Evolutionary conservation across 208 protist genomes (phyloP).

Genomic region (Borovskyia barvae): DNA sequence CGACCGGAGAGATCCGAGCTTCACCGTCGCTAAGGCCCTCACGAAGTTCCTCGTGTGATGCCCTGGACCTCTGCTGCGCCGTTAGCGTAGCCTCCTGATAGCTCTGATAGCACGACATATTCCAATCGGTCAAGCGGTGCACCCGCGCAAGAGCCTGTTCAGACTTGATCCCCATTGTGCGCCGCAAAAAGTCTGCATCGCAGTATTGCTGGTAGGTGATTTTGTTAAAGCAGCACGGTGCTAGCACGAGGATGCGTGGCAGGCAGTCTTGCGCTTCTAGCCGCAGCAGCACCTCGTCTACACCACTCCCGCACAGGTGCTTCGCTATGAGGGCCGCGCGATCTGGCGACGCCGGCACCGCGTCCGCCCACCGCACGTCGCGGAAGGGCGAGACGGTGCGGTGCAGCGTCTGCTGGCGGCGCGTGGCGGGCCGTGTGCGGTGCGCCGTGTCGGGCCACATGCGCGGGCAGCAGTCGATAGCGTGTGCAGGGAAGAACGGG

Average conservation of each 20-base stretch:
- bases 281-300: constrained; percentile 66
- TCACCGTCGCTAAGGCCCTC: not conserved
- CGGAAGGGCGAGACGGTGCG: constrained; percentile 44
- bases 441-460: constrained; percentile 50
- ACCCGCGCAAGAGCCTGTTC: constrained; percentile 31
- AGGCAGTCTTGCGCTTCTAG: constrained; percentile 45
- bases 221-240: constrained; percentile 74
- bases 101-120: constrained; percentile 53
- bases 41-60: not conserved
- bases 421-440: constrained; percentile 22
- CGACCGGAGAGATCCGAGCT: not conserved
- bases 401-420: constrained; percentile 29
- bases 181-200: constrained; percentile 35
- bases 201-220: constrained; percentile 52
- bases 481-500: constrained; percentile 62
- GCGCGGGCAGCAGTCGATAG: constrained; percentile 67
- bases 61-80: too few relatives aligned
- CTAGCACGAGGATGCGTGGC: constrained; percentile 61
- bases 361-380: constrained; percentile 46
- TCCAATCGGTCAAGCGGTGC: constrained; percentile 75
- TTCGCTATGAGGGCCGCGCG: constrained; percentile 67
- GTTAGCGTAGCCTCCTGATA: constrained; percentile 1
- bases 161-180: constrained; percentile 31
- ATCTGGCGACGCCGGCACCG: constrained; percentile 28
- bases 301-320: constrained; percentile 78